phyloP scores from a whole-genome alignment of 106 monocot species.

The Amphibolis antarctica region DNA sequence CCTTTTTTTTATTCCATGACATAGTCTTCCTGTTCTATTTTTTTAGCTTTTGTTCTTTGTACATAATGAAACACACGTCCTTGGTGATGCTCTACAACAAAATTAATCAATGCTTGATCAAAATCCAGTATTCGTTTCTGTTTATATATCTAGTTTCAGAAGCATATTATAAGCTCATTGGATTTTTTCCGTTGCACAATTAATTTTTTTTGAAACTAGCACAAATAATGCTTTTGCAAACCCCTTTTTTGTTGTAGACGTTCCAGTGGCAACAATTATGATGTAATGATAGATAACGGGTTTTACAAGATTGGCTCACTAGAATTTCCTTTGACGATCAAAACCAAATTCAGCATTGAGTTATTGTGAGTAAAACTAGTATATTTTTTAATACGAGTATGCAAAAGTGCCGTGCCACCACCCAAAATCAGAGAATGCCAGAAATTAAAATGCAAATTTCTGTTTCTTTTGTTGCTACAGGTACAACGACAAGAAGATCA shows the following conservation, averaged over 20 bases:
- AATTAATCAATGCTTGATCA: too few relatives aligned
- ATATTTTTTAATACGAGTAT: not conserved
- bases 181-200: not conserved
- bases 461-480: conserved; percentile 21
- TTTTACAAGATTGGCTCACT: conserved; percentile 28
- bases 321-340: conserved; percentile 36
- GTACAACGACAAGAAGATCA: conserved; percentile 75
- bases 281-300: conserved; percentile 30
- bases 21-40: not conserved
- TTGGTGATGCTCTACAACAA: not conserved
- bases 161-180: not conserved
- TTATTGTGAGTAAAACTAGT: conserved; percentile 45
- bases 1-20: too few relatives aligned
- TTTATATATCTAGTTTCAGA: not conserved
- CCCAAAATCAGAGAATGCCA: not conserved
- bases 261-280: conserved; percentile 25
- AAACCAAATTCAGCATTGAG: conserved; percentile 37
- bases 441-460: too few relatives aligned
- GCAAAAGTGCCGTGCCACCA: not conserved
- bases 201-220: not conserved
- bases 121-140: too few relatives aligned
- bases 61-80: not conserved
- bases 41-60: not conserved
- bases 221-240: not conserved
- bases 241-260: conserved; percentile 11